These are phyloP conservation scores for Trypanosoma rangeli DNA, from an alignment of 208 protist species.

Conservation along the genomic window DNA sequence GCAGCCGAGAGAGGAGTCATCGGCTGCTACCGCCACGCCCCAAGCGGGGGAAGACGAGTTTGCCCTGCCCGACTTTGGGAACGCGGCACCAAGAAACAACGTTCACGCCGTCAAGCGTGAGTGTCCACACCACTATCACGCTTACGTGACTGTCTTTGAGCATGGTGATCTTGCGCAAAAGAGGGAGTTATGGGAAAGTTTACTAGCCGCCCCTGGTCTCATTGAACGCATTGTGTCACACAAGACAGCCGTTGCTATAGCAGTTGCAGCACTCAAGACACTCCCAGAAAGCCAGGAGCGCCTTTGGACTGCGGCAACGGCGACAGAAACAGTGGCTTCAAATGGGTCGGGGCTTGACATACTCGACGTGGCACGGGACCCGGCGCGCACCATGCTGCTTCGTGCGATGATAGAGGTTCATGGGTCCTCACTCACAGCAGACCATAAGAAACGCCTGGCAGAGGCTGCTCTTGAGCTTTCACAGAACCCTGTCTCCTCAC, in stretches of 20 bases:
- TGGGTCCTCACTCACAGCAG: constrained; percentile 21
- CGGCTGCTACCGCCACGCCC: not conserved
- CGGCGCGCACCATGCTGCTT: constrained; percentile 71
- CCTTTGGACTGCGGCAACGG: constrained; percentile 14
- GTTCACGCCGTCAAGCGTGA: not conserved
- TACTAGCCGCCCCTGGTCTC: constrained; percentile 30
- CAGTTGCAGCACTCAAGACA: constrained; percentile 33
- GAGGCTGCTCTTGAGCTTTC: constrained; percentile 42
- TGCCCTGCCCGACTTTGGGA: constrained; percentile 73
- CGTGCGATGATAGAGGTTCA: constrained; percentile 71
- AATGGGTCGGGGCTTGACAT: constrained; percentile 25
- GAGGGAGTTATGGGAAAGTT: constrained; percentile 48
- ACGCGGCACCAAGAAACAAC: constrained; percentile 3
- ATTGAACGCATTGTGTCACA: constrained; percentile 39
- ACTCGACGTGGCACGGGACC: constrained; percentile 46
- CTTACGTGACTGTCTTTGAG: constrained; percentile 67
- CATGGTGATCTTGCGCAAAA: constrained; percentile 71
- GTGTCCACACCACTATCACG: constrained; percentile 44
- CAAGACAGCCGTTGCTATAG: constrained; percentile 33
- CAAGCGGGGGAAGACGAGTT: constrained; percentile 44
- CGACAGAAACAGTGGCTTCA: not conserved
- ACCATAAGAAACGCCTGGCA: constrained; percentile 27
- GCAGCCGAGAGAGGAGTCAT: constrained; percentile 10
- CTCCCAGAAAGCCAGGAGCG: constrained; percentile 21
- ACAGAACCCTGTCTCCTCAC: constrained; percentile 64